phyloP scores from a whole-genome alignment of 371 early-diverging fungal species.

The Choanephora cucurbitarum region DNA sequence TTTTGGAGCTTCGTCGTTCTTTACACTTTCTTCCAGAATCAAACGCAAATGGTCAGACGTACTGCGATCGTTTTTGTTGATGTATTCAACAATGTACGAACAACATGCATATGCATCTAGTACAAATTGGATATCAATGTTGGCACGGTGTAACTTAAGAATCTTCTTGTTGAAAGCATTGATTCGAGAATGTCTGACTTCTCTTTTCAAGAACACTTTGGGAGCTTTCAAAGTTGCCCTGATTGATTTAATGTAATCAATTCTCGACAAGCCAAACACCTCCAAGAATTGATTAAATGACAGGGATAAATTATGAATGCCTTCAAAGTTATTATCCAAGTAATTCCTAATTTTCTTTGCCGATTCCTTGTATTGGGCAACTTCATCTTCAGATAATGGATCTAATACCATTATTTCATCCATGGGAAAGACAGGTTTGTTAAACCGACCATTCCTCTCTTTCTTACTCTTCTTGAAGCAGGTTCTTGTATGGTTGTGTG shows the following conservation, averaged over 20 bases:
- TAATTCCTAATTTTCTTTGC: background rate
- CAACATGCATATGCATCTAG: conserved; percentile 4
- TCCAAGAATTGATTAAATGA: background rate
- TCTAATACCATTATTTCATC: background rate
- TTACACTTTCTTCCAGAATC: background rate
- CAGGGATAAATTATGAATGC: background rate
- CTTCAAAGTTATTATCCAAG: background rate
- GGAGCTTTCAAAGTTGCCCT: background rate
- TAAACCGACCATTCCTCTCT: background rate
- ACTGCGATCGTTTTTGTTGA: background rate
- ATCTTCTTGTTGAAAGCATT: background rate
- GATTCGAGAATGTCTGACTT: background rate
- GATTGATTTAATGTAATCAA: background rate
- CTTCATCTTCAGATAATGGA: background rate
- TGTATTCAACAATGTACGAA: background rate
- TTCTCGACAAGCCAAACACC: background rate
- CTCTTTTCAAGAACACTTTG: background rate
- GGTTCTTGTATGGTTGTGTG: background rate
- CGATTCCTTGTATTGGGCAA: too few species aligned
- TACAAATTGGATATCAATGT: conserved; percentile 2
- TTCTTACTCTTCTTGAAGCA: background rate
- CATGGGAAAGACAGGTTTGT: background rate
- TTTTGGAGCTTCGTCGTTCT: background rate
- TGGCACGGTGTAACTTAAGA: background rate
- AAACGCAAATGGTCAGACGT: background rate